Evolutionary conservation across 805 yeast species (phyloP), one percentile per base, ranked within the genome.

Genomic region (Brettanomyces bruxellensis): DNA sequence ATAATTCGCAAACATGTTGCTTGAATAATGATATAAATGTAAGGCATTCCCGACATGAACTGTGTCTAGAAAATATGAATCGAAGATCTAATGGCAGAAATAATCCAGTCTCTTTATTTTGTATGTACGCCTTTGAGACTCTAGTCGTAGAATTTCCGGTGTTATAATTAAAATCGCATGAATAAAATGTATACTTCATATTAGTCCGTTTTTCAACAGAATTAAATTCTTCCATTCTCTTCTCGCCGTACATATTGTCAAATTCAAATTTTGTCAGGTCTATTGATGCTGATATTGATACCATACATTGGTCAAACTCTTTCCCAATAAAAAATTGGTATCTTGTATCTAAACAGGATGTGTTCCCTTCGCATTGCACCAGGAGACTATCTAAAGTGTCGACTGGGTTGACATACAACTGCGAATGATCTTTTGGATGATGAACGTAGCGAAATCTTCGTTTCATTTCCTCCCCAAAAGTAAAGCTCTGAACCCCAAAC

Each of bases 51-150:
- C 25, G 32, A 18, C 45, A 54, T 1, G 55, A 48, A 25, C 57
- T 54, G 25, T 55, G 58, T 24, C 58, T 46, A 3, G 55, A 50
- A 43, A 49, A 50, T 14, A 55, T 38, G 34, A 46, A 52, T 34
- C 41, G 41, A 3, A 53, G 32, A 9, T 41, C 38, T 22, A 28
- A 14, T 13, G 58, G 56, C 2, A 49, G 35, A 14, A 46, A 42
- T 3, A 23, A 13, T 13, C 40, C 22, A 4, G 36, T n/a, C 5
- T 28, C 8, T 7, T 24, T 32, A 24, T 18, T 18, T 9, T 8
- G 25, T 12, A 39, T 6, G 13, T 39, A 39, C 3, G 3, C 25
- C 41, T 39, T 14, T 7, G 25, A 13, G 9, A 39, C 8, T 13
- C 18, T 9, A 14, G 18, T 14, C 12, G 13, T 9, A 7, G 32